Evolutionary conservation across 345 rosid genomes (phyloP).

Genomic region (Carallia pectinifolia): DNA sequence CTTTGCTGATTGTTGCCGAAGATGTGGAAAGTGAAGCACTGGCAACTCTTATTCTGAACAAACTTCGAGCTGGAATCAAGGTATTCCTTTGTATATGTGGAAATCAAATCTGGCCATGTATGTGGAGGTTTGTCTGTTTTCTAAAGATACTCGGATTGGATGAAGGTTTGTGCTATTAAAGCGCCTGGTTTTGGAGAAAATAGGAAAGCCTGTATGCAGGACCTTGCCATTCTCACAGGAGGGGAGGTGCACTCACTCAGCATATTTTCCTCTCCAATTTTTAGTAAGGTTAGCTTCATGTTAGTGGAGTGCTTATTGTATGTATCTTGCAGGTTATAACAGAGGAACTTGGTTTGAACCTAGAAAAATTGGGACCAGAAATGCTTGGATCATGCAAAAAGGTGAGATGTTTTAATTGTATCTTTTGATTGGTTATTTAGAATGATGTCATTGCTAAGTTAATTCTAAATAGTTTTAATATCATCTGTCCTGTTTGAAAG

Average conservation of each 20-base stretch:
- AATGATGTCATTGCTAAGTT: not conserved
- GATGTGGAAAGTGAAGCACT: conserved; percentile 92
- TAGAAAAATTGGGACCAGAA: conserved; percentile 74
- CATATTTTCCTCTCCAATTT: not conserved
- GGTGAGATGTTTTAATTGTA: conserved; percentile 30
- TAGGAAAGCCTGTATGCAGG: conserved; percentile 75
- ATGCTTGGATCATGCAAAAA: conserved; percentile 93
- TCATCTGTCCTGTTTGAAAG: not conserved
- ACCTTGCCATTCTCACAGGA: conserved; percentile 87
- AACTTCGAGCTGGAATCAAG: conserved; percentile 97
- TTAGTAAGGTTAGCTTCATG: too few species aligned
- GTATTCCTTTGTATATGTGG: conserved; percentile 22
- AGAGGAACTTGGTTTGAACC: conserved; percentile 91
- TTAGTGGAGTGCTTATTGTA: not conserved
- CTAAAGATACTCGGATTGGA: not conserved
- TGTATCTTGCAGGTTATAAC: conserved; percentile 59
- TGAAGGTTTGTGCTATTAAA: conserved; percentile 87
- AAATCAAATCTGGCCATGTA: not conserved
- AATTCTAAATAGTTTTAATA: not conserved
- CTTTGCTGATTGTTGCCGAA: conserved; percentile 81
- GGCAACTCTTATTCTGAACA: conserved; percentile 81
- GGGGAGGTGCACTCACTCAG: conserved; percentile 48
- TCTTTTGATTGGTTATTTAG: too few species aligned
- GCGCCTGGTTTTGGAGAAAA: conserved; percentile 99
- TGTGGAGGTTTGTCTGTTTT: not conserved